These are phyloP conservation scores for Plectosphaerella cucumerina DNA, from an alignment of 2,329 filamentous ascomycete genomes.

Conservation along the genomic window DNA sequence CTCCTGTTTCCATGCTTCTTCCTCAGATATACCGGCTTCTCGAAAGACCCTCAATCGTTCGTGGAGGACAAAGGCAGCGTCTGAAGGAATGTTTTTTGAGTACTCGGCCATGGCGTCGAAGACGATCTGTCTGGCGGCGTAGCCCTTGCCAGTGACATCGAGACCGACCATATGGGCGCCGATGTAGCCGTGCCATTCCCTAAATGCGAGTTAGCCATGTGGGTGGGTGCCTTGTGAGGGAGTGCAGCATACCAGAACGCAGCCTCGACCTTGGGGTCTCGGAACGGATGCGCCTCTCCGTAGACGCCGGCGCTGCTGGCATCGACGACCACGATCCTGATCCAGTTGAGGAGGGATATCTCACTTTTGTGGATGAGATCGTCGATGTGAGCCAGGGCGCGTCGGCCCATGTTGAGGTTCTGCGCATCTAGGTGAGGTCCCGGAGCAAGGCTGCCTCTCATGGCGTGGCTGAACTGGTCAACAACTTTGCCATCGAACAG, in stretches of 20 bases:
- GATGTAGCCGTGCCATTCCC: too few species aligned
- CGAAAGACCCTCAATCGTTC: too few species aligned
- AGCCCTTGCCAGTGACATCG: too few species aligned
- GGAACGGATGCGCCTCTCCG: constrained; percentile 8
- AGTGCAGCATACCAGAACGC: constrained; percentile 7
- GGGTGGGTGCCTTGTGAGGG: too few species aligned
- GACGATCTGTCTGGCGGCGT: too few species aligned
- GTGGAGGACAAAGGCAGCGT: too few species aligned
- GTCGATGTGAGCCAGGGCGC: constrained; percentile 7
- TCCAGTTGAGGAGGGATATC: constrained; percentile 5
- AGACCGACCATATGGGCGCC: too few species aligned
- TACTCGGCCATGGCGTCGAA: too few species aligned
- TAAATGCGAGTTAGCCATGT: too few species aligned
- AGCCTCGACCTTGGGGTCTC: constrained; percentile 5
- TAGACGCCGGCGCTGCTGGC: constrained; percentile 10
- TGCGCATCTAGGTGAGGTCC: constrained; percentile 12
- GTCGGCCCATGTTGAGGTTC: constrained; percentile 11
- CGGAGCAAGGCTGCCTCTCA: constrained; percentile 8
- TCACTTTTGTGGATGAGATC: not conserved
- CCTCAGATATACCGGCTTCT: not conserved
- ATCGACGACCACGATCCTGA: constrained; percentile 6
- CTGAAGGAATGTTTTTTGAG: too few species aligned
- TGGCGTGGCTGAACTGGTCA: not conserved
- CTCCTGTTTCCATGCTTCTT: constrained; percentile 5
- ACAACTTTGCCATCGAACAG: constrained; percentile 1